phyloP scores from a whole-genome alignment of 2,329 filamentous ascomycete species.

The Kalmusia sp. region DNA sequence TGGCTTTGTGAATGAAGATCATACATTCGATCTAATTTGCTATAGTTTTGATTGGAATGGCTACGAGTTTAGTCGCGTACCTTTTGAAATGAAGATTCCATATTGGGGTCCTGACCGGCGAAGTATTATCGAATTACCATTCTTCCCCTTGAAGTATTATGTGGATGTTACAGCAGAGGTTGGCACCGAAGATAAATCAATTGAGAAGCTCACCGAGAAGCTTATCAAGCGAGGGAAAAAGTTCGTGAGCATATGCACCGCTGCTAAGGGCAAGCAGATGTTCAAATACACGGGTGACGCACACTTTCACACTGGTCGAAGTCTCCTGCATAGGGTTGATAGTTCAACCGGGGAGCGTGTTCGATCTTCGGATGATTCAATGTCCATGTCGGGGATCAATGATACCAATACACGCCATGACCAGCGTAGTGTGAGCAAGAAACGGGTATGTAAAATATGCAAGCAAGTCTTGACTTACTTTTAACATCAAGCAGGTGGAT shows the following conservation, averaged over 20 bases:
- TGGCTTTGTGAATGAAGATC: background rate
- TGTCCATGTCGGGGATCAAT: background rate
- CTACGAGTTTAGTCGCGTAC: slow-evolving; percentile 17
- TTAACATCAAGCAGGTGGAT: background rate
- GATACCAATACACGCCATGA: background rate
- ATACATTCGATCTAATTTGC: slow-evolving; percentile 7
- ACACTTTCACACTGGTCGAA: slow-evolving; percentile 4
- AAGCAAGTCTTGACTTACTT: background rate
- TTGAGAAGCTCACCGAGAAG: slow-evolving; percentile 22
- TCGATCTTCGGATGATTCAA: background rate
- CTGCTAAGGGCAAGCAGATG: slow-evolving; percentile 3
- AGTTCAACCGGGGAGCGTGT: background rate
- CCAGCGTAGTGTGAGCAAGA: background rate
- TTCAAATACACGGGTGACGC: slow-evolving; percentile 11
- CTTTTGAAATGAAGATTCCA: slow-evolving; percentile 8
- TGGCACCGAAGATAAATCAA: background rate
- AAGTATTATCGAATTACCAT: slow-evolving; percentile 43
- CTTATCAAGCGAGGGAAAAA: slow-evolving; percentile 31
- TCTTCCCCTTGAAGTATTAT: slow-evolving; percentile 51
- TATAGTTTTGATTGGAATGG: slow-evolving; percentile 29
- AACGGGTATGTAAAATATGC: background rate
- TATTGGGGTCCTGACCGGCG: slow-evolving; percentile 12
- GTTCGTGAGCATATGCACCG: background rate
- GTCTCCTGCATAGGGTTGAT: background rate
- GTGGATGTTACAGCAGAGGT: slow-evolving; percentile 16